Conservation (phyloP, 2,329 filamentous ascomycete genomes). For the Botrytis galanthina region DNA sequence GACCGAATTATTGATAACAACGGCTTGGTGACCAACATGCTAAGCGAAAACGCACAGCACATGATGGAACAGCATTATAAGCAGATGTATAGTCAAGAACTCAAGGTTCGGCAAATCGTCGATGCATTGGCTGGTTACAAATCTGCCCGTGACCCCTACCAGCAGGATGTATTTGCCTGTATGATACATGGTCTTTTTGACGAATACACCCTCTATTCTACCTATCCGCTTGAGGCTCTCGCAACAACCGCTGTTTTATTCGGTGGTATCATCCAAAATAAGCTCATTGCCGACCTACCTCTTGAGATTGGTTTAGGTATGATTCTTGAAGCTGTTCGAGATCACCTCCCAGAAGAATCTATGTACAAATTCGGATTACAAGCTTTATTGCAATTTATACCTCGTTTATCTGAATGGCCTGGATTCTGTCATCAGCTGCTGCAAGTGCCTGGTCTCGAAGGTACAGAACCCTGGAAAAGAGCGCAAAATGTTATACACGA, state of each 20-base stretch:
- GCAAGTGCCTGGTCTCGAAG: constrained; percentile 76
- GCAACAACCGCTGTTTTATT: constrained; percentile 96
- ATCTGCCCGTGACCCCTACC: constrained; percentile 74
- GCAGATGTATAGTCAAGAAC: constrained; percentile 92
- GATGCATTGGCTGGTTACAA: constrained; percentile 84
- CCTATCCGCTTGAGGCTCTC: constrained; percentile 93
- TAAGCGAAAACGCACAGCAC: constrained; percentile 75
- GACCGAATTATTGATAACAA: constrained; percentile 90
- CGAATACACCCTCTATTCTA: constrained; percentile 91
- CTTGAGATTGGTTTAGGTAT: constrained; percentile 93
- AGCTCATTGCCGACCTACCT: constrained; percentile 83
- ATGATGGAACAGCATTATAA: constrained; percentile 99
- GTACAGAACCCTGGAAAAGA: constrained; percentile 79
- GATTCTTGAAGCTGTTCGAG: constrained; percentile 93
- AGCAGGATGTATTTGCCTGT: constrained; percentile 94
- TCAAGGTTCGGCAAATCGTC: constrained; percentile 82
- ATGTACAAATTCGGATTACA: constrained; percentile 99
- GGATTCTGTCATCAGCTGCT: constrained; percentile 85
- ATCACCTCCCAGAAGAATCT: constrained; percentile 75
- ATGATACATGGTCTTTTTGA: constrained; percentile 99
- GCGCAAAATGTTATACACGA: constrained; percentile 77
- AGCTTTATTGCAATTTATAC: constrained; percentile 83
- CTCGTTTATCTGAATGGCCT: constrained; percentile 88
- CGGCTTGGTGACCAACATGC: constrained; percentile 73
- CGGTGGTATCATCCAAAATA: constrained; percentile 92